These are phyloP conservation scores for Boletus pseudo-olivaceus DNA, from an alignment of 768 basidiomycete genomes.

Conservation along the genomic window DNA sequence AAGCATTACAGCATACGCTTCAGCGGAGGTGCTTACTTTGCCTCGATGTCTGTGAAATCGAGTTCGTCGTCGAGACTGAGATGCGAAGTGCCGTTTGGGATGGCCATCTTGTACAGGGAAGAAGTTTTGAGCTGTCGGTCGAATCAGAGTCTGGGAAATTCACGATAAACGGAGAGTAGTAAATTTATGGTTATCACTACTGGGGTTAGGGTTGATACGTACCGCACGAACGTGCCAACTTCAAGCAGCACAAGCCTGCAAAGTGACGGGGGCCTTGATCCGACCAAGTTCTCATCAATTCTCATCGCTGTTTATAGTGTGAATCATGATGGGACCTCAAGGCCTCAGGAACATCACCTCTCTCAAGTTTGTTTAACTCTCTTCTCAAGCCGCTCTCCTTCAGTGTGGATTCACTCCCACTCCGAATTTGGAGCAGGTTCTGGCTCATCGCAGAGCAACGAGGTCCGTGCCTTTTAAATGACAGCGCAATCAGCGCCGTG, in stretches of 20 bases:
- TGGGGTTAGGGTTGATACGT: slow-evolving; percentile 2
- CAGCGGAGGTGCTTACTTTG: slow-evolving; percentile 51
- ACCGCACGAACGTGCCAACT: slow-evolving; percentile 12
- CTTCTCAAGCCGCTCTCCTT: background rate
- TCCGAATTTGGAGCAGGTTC: background rate
- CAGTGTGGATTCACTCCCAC: background rate
- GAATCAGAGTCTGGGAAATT: background rate
- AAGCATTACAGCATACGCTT: slow-evolving; percentile 1
- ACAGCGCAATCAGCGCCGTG: slow-evolving; percentile 4
- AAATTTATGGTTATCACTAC: background rate
- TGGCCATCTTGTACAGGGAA: slow-evolving; percentile 42
- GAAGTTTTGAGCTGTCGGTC: background rate
- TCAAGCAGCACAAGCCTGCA: no score
- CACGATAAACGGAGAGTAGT: background rate
- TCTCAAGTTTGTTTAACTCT: slow-evolving; percentile 10
- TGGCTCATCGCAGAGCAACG: background rate
- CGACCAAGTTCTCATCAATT: no score
- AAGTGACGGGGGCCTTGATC: no score
- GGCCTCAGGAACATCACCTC: background rate
- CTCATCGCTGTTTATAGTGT: background rate
- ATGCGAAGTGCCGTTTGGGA: slow-evolving; percentile 32
- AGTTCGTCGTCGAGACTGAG: slow-evolving; percentile 57
- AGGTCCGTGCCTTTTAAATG: slow-evolving; percentile 7
- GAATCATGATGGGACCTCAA: background rate
- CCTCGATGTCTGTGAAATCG: slow-evolving; percentile 87